A percentile compares a stretch with the other conserved stretches of the same genome.
phyloP scores from a whole-genome alignment of 177 flowering plant species.

The Vitis hybrid region DNA sequence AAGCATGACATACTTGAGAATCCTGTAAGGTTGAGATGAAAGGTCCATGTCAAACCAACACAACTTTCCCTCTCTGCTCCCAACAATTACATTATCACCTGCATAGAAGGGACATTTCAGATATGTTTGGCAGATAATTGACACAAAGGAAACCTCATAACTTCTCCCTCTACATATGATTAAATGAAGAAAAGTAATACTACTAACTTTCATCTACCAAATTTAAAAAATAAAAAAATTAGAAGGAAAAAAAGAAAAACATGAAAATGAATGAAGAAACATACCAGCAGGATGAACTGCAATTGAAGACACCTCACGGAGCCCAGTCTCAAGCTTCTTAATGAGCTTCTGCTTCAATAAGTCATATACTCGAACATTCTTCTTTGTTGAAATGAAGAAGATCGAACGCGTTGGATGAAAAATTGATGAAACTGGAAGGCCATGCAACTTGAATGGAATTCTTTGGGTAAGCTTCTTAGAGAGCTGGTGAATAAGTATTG shows the following conservation, averaged over 20 bases:
- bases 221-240: not conserved
- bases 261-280: not conserved
- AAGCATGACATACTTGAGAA: constrained; percentile 55
- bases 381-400: constrained; percentile 81
- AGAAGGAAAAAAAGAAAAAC: not conserved
- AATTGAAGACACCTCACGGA: constrained; percentile 87
- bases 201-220: not conserved
- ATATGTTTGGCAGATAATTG: not conserved
- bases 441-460: constrained; percentile 79
- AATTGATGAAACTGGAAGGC: constrained; percentile 78
- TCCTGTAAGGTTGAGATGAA: constrained; percentile 76
- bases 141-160: not conserved
- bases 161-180: not conserved
- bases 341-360: constrained; percentile 63
- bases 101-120: constrained; percentile 19
- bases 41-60: constrained; percentile 99
- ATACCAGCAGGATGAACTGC: constrained; percentile 92
- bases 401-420: constrained; percentile 86
- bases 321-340: constrained; percentile 85
- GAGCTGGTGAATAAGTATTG: constrained; percentile 81
- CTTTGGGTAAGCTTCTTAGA: constrained; percentile 73
- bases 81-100: constrained; percentile 97
- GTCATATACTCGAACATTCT: constrained; percentile 84
- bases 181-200: not conserved
- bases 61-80: constrained; percentile 93